Evolutionary conservation across 2,329 filamentous ascomycete genomes (phyloP).

Genomic region (Colletotrichum euphorbiae): DNA sequence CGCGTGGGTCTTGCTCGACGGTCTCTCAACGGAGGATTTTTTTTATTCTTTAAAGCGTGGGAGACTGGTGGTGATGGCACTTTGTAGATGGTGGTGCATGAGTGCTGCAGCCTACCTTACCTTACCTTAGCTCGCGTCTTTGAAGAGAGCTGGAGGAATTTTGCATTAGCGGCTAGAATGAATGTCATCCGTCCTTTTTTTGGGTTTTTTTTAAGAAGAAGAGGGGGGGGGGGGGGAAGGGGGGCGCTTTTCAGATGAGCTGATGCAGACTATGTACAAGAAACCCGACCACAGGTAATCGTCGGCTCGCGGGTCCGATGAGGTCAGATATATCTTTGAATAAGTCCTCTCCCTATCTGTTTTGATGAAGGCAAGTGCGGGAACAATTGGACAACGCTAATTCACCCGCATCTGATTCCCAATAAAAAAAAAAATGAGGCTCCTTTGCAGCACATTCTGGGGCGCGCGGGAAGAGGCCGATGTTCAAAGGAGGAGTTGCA

Average conservation of each 20-base stretch:
- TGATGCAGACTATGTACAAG: too few relatives aligned
- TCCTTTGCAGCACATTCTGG: too few relatives aligned
- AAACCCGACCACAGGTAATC: neutral
- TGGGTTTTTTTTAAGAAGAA: too few relatives aligned
- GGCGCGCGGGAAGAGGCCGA: neutral
- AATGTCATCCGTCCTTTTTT: neutral
- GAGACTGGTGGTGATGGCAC: too few relatives aligned
- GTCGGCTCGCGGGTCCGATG: constrained; percentile 2
- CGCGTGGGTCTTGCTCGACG: too few relatives aligned
- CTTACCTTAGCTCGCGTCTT: neutral
- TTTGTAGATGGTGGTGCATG: neutral
- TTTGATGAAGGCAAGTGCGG: too few relatives aligned
- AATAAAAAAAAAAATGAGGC: neutral
- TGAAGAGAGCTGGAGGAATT: neutral
- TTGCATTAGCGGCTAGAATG: neutral
- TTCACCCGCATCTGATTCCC: too few relatives aligned
- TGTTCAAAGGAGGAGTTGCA: neutral
- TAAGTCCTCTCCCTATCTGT: too few relatives aligned
- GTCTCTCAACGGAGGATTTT: too few relatives aligned
- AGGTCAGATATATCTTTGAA: constrained; percentile 1
- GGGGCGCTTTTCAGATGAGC: neutral
- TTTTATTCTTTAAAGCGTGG: too few relatives aligned
- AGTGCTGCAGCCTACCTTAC: neutral
- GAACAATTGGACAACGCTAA: too few relatives aligned
- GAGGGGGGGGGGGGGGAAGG: too few relatives aligned